Evolutionary conservation across 495 filamentous ascomycete genomes (phyloP).

Genomic region (Penicillium longicatenatum): DNA sequence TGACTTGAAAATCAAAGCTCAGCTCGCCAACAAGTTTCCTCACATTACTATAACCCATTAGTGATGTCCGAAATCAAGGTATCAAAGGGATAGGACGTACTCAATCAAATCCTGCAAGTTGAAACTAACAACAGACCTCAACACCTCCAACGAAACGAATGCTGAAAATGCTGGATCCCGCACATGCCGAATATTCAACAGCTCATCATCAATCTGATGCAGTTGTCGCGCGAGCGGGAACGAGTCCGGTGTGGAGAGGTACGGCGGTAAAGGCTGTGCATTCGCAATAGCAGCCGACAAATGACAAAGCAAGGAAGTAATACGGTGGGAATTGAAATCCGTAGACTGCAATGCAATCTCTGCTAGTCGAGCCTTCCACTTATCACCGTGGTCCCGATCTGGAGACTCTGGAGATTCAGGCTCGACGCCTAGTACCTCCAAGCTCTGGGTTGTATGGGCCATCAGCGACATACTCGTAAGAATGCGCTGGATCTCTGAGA

Average conservation of each 20-base stretch:
- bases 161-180: conserved; percentile 71
- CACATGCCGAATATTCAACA: conserved; percentile 65
- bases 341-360: conserved; percentile 34
- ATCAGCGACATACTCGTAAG: conserved; percentile 67
- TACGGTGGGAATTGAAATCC: conserved; percentile 60
- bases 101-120: conserved; percentile 60
- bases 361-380: conserved; percentile 32
- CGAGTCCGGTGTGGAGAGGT: conserved; percentile 55
- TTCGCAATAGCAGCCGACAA: conserved; percentile 65
- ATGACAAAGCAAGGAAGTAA: conserved; percentile 64
- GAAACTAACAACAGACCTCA: conserved; percentile 63
- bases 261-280: conserved; percentile 60
- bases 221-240: conserved; percentile 57
- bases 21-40: conserved; percentile 72
- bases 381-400: conserved; percentile 6
- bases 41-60: conserved; percentile 44
- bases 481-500: conserved; percentile 46
- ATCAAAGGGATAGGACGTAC: conserved; percentile 22
- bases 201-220: conserved; percentile 50
- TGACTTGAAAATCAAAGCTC: conserved; percentile 62
- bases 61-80: neutral
- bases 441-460: conserved; percentile 48
- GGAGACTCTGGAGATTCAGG: conserved; percentile 2
- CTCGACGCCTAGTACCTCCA: conserved; percentile 25
- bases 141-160: conserved; percentile 73